Evolutionary conservation across 1,139 yeast genomes (phyloP), one percentile per base, ranked within the genome.

Genomic region (Ogataea hybrid): DNA sequence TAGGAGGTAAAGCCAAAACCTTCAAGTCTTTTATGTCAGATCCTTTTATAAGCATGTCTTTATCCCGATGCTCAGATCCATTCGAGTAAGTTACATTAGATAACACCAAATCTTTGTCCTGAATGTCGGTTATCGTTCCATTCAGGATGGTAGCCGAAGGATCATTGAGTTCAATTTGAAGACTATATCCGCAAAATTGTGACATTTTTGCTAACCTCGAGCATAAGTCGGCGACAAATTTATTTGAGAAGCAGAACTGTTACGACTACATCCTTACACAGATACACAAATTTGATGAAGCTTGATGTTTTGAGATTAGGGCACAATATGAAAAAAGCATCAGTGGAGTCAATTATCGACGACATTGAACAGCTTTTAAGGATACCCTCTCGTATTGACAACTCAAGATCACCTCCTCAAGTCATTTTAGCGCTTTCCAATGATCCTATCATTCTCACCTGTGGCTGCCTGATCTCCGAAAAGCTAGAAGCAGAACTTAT

Each of bases 401-500:
- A 50, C 22, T 39, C 56, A 0, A 44, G 36, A 20, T 4, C 35
- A 6, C 53, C 54, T 2, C 54, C 57, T 0, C 17, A 30, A 0
- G 18, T 58, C 1, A 37, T 53, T 2, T 51, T 52, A n/a, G 55
- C 50, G 5, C 46, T 68, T 2, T 64, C 70, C 5, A 37, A 64
- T 10, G 88, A 83, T 60, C 73, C 79, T 5, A 68, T 79, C 2
- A 72, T 81, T 16, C 63, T 84, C 15, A 63, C 80, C 0, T 86
- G 95, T 63, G 92, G 94, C 0, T 85, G 95, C 61, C 61, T 84
- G 9, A 69, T 81, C 0, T 80, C 90, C 1, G 84, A 81, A 50
- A 50, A 63, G 1, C 63, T 58, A 32, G 39, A 53, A 51, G 16
- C 47, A 43, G 41, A 51, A 39, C 32, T 48, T n/a, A 21, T 43